A percentile compares a stretch with the other conserved stretches of the same genome.
phyloP scores from a whole-genome alignment of 2,329 filamentous ascomycete genomes.

The Gyromitra esculenta region DNA sequence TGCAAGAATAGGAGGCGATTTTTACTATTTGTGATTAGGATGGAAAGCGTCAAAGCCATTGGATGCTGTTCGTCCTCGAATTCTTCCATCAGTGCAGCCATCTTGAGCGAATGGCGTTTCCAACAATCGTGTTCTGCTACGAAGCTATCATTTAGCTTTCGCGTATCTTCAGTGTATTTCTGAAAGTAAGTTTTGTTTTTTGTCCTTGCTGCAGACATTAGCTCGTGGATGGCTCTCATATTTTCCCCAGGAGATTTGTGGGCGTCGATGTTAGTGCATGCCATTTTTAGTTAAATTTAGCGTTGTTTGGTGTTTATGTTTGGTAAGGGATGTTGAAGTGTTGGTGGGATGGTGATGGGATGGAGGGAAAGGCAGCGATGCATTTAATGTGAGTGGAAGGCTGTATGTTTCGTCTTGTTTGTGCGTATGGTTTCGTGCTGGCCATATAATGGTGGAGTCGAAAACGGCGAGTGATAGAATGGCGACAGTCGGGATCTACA shows the following conservation, averaged over 20 bases:
- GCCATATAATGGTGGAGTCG: too few species aligned
- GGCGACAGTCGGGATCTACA: too few species aligned
- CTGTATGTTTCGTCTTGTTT: too few species aligned
- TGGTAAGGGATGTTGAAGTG: too few species aligned
- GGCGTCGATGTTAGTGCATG: background rate
- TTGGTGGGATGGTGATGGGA: too few species aligned
- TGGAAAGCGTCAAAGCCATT: slow-evolving; percentile 4
- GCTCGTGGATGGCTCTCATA: background rate
- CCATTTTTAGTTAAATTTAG: too few species aligned
- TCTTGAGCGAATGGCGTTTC: background rate
- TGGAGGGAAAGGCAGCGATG: too few species aligned
- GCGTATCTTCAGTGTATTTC: background rate
- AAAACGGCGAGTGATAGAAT: too few species aligned
- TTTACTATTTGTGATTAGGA: background rate
- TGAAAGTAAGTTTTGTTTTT: background rate
- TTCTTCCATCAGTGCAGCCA: background rate
- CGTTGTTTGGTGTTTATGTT: too few species aligned
- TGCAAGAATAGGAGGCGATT: background rate
- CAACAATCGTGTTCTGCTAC: background rate
- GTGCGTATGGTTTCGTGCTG: too few species aligned
- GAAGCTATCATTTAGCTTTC: background rate
- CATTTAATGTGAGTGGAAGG: too few species aligned
- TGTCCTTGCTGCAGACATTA: background rate
- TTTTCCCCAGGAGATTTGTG: background rate
- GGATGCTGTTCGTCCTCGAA: background rate